A percentile compares a stretch with the other conserved stretches of the same genome.
Conservation (phyloP, 805 yeast species). For the Ogataea wickerhamii region DNA sequence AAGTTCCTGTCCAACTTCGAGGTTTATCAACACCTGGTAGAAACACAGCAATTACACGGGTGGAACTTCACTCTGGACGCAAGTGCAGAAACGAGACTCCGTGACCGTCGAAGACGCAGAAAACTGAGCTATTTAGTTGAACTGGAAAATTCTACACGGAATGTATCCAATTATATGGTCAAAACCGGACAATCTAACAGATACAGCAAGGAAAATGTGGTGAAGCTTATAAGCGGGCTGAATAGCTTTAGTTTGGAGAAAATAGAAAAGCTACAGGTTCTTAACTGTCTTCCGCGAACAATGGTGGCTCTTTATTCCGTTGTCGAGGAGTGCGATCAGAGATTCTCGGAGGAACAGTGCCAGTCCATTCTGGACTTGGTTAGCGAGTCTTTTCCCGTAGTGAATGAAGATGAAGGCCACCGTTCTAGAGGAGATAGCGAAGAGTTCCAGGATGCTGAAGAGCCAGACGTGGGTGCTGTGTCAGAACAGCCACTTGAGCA, state of each 20-base stretch:
- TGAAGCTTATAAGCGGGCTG: slow-evolving; percentile 40
- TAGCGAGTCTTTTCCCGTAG: slow-evolving; percentile 48
- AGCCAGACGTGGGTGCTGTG: slow-evolving; percentile 23
- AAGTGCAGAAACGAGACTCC: slow-evolving; percentile 14
- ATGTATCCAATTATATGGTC: slow-evolving; percentile 40
- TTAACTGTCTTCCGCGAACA: slow-evolving; percentile 75
- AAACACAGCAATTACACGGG: slow-evolving; percentile 42
- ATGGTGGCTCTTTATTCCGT: slow-evolving; percentile 75
- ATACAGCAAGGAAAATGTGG: slow-evolving; percentile 24
- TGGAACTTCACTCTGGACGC: slow-evolving; percentile 40
- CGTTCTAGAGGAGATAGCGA: slow-evolving; percentile 14
- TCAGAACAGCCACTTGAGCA: slow-evolving; percentile 24
- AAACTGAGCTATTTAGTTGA: slow-evolving; percentile 37
- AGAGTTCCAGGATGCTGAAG: slow-evolving; percentile 17
- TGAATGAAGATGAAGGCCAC: slow-evolving; percentile 21
- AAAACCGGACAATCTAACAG: slow-evolving; percentile 35
- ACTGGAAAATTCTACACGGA: slow-evolving; percentile 48
- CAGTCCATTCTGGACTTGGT: slow-evolving; percentile 56
- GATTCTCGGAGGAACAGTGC: slow-evolving; percentile 69
- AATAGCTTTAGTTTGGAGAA: slow-evolving; percentile 61
- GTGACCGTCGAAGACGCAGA: slow-evolving; percentile 27
- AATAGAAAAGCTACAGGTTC: slow-evolving; percentile 78
- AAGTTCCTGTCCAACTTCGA: slow-evolving; percentile 63
- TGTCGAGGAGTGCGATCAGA: slow-evolving; percentile 87
- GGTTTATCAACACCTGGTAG: slow-evolving; percentile 52